Evolutionary conservation across 2,329 filamentous ascomycete genomes (phyloP).

Genomic region (Cladosporium sp.): DNA sequence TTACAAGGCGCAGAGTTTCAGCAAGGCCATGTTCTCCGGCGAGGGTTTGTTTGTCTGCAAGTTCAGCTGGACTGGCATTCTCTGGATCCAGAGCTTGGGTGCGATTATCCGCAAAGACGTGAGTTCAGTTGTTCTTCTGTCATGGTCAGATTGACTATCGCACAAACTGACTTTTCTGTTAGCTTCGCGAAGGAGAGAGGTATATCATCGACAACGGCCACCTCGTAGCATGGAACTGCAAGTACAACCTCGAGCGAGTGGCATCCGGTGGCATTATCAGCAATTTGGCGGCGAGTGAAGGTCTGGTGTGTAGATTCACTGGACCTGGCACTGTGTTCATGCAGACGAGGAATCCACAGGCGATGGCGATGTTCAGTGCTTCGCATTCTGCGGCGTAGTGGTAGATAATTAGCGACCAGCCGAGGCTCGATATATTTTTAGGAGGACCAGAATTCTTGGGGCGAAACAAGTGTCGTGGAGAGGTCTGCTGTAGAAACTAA

Average conservation of each 20-base stretch:
- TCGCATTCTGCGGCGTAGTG: constrained; percentile 1
- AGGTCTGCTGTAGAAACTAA: too few relatives aligned
- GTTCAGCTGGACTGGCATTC: constrained; percentile 70
- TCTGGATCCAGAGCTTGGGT: constrained; percentile 91
- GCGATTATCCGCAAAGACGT: constrained; percentile 94
- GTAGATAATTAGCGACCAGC: too few relatives aligned
- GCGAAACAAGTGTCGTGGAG: too few relatives aligned
- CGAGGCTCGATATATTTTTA: too few relatives aligned
- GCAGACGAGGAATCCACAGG: constrained; percentile 79
- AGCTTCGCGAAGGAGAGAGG: constrained; percentile 63
- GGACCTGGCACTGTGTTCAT: constrained; percentile 86
- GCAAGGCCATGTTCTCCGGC: constrained; percentile 89
- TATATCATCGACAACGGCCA: constrained; percentile 74
- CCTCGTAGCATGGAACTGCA: constrained; percentile 93
- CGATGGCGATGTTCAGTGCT: constrained; percentile 5
- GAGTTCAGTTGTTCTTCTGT: constrained; percentile 42
- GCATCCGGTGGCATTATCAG: constrained; percentile 91
- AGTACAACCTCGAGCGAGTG: constrained; percentile 85
- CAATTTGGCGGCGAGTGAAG: constrained; percentile 75
- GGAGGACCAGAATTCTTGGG: too few relatives aligned
- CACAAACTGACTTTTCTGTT: neutral
- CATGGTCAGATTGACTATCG: too few relatives aligned
- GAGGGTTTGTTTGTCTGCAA: constrained; percentile 90
- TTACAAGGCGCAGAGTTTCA: constrained; percentile 73
- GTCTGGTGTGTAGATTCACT: constrained; percentile 89